Conservation (phyloP, 306 rosid species). For the Pachyrhizus erosus region DNA sequence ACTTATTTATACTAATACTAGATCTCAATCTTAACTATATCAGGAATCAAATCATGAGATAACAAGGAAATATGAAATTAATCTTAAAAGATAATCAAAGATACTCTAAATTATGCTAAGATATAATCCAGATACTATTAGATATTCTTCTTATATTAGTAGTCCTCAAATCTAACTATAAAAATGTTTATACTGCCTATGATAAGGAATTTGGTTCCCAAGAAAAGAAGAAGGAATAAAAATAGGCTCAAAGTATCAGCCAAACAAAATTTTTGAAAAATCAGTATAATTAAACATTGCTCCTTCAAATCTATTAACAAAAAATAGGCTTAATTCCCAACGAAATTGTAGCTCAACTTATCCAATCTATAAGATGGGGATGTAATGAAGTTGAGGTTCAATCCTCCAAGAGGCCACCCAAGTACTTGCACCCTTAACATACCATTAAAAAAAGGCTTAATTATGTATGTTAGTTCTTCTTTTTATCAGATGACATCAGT, state of each 20-base stretch:
- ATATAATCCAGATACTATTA: not conserved
- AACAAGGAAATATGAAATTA: not conserved
- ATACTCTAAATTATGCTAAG: not conserved
- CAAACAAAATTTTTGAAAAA: slow-evolving; percentile 15
- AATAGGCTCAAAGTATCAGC: not conserved
- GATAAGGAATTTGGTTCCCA: slow-evolving; percentile 16
- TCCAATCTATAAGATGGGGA: not conserved
- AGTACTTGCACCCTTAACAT: not conserved
- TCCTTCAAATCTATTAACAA: not conserved
- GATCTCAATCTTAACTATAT: not conserved
- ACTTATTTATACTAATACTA: not conserved
- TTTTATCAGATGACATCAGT: not conserved
- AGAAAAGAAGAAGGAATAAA: not conserved
- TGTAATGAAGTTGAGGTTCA: not conserved
- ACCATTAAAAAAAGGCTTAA: not conserved
- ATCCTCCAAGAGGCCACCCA: slow-evolving; percentile 1
- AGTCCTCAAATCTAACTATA: not conserved
- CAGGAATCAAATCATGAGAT: not conserved
- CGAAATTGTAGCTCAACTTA: slow-evolving; percentile 14
- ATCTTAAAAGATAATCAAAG: not conserved
- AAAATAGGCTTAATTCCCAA: not conserved
- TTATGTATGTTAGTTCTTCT: not conserved
- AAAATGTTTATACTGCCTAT: not conserved
- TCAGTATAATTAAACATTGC: not conserved
- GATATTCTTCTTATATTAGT: not conserved